phyloP scores from a whole-genome alignment of 1,284 basidiomycete genomes.

The Anthracocystis panici-leucophaei region DNA sequence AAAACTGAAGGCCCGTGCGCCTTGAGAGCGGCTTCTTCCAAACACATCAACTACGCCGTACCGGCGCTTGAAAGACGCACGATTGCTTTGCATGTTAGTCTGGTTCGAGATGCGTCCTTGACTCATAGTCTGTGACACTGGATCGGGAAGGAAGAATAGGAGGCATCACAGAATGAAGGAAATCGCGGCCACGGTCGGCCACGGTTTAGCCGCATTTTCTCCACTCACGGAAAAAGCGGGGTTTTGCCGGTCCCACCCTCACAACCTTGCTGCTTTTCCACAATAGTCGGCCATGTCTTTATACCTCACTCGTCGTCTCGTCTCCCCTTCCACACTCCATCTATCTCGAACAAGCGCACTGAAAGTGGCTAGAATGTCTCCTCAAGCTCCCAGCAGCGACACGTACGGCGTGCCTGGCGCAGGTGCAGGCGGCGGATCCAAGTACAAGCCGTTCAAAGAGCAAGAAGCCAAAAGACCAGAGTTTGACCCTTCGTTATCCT shows the following conservation, averaged over 20 bases:
- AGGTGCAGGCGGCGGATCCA: conserved; percentile 40
- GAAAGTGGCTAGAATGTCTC: conserved; percentile 6
- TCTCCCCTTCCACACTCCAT: neutral
- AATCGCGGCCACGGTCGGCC: conserved; percentile 9
- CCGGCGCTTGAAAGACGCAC: neutral
- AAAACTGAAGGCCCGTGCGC: neutral
- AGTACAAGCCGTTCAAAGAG: conserved; percentile 51
- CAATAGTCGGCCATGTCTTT: too few species aligned
- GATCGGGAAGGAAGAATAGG: too few species aligned
- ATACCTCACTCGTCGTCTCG: neutral
- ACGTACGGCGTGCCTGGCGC: conserved; percentile 44
- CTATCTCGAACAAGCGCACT: neutral
- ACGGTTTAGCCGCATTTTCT: conserved; percentile 16
- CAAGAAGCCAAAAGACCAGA: conserved; percentile 34
- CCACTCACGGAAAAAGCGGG: conserved; percentile 26
- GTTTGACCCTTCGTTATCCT: conserved; percentile 37
- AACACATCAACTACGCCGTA: neutral
- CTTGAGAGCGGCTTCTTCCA: neutral
- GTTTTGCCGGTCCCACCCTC: conserved; percentile 9
- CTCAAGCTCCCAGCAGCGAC: conserved; percentile 15
- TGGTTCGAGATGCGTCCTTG: too few species aligned
- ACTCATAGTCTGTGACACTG: too few species aligned
- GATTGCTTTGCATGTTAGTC: too few species aligned
- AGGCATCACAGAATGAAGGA: conserved; percentile 3
- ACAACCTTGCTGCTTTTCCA: neutral